phyloP scores from a whole-genome alignment of 139 green algal genomes.

The Chlorella sp. region DNA sequence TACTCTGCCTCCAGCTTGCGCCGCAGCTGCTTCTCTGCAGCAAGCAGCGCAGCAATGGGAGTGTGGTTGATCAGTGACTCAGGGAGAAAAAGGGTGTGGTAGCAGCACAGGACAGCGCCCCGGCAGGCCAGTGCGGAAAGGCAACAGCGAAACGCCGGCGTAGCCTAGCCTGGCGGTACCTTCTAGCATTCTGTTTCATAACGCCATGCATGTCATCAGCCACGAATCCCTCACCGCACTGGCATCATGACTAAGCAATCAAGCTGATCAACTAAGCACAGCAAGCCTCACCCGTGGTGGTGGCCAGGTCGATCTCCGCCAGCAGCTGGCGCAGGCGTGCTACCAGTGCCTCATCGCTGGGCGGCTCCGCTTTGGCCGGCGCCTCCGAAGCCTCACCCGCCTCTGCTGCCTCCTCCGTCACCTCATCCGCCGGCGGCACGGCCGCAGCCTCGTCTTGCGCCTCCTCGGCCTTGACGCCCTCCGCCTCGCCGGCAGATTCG shows the following conservation, averaged over 20 bases:
- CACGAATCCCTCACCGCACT: no score
- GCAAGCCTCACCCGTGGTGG: constrained; percentile 56
- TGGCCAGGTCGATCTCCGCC: constrained; percentile 54
- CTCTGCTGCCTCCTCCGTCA: background rate
- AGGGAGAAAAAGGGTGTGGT: no score
- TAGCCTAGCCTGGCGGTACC: no score
- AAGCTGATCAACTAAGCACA: no score
- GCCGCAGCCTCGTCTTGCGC: background rate
- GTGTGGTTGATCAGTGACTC: no score
- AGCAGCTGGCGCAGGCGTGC: constrained; percentile 55
- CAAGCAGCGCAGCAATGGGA: background rate
- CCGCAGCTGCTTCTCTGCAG: constrained; percentile 51
- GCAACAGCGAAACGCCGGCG: no score
- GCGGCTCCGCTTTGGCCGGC: background rate
- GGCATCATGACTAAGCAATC: no score
- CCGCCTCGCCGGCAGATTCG: background rate
- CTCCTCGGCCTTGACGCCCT: background rate
- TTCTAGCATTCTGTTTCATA: no score
- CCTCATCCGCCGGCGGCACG: background rate
- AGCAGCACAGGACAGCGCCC: no score
- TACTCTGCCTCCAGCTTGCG: constrained; percentile 77
- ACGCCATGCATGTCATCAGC: no score
- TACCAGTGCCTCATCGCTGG: constrained; percentile 49
- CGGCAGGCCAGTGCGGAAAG: no score
- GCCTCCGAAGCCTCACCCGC: background rate